These are phyloP conservation scores for Arthrobotrys megalospora DNA, from an alignment of 2,329 filamentous ascomycete genomes.

Conservation along the genomic window DNA sequence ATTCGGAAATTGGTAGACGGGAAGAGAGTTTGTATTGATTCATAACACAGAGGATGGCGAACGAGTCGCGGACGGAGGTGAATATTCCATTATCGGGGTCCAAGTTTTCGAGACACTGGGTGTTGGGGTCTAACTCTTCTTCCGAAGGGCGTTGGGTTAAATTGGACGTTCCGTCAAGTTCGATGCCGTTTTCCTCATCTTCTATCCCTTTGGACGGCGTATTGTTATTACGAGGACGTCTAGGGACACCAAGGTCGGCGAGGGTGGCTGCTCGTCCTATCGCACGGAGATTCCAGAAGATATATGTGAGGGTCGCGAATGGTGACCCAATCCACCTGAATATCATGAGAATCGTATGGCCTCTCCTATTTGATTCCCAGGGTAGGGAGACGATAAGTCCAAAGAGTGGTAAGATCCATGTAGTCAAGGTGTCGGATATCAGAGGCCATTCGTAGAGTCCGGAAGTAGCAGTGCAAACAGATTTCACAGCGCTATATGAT, in stretches of 20 bases:
- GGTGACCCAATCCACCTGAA: constrained; percentile 65
- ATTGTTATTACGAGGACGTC: not conserved
- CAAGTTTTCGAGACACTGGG: not conserved
- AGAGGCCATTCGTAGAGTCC: constrained; percentile 62
- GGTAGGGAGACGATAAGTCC: constrained; percentile 64
- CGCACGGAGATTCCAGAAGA: constrained; percentile 66
- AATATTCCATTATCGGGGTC: constrained; percentile 48
- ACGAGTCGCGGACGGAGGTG: constrained; percentile 66
- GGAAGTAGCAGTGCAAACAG: constrained; percentile 58
- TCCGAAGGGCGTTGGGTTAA: not conserved
- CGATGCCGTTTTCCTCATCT: constrained; percentile 31
- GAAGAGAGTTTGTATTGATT: constrained; percentile 68
- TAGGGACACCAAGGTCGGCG: constrained; percentile 63
- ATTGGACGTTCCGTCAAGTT: constrained; percentile 21
- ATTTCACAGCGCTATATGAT: constrained; percentile 13
- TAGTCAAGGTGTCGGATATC: constrained; percentile 63
- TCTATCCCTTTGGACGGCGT: constrained; percentile 2
- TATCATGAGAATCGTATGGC: constrained; percentile 60
- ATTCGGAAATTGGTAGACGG: constrained; percentile 43
- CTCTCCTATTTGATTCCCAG: constrained; percentile 63
- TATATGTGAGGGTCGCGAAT: constrained; percentile 65
- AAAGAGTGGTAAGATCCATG: constrained; percentile 63
- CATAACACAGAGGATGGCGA: constrained; percentile 69
- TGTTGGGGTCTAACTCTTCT: not conserved
- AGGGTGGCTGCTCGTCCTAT: constrained; percentile 65